Conservation (phyloP, 2,329 filamentous ascomycete species). For the Biscogniauxia sp. region DNA sequence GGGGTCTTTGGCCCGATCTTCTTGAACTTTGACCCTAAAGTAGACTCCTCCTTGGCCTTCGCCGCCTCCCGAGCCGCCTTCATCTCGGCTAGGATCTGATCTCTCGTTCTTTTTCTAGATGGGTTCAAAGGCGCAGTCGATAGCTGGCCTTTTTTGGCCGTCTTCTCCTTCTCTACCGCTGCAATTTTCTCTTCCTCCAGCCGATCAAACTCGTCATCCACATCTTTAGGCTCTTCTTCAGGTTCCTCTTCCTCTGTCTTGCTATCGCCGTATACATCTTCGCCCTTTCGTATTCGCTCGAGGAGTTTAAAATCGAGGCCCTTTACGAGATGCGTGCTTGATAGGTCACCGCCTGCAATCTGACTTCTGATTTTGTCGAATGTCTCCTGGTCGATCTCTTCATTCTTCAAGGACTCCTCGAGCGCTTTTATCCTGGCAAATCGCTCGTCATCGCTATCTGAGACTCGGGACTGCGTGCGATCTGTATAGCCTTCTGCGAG, state of each 20-base stretch:
- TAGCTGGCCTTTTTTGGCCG: constrained; percentile 60
- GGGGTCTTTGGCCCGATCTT: constrained; percentile 59
- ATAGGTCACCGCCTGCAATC: constrained; percentile 78
- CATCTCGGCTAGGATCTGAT: constrained; percentile 66
- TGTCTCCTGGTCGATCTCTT: constrained; percentile 75
- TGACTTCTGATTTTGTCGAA: constrained; percentile 74
- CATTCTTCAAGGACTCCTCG: constrained; percentile 77
- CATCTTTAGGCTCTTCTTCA: constrained; percentile 43
- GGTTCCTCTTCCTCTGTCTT: constrained; percentile 37
- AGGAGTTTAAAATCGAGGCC: constrained; percentile 84
- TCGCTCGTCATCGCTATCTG: constrained; percentile 51
- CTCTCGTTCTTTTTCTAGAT: constrained; percentile 61
- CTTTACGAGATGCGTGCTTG: constrained; percentile 84
- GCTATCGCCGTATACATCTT: constrained; percentile 57
- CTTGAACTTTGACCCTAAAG: constrained; percentile 59
- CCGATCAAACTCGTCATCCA: constrained; percentile 66
- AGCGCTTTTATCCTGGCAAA: constrained; percentile 71
- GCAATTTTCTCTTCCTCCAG: constrained; percentile 55
- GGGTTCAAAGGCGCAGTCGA: constrained; percentile 50
- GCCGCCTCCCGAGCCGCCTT: constrained; percentile 62
- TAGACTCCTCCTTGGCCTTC: constrained; percentile 50
- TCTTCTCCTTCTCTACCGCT: constrained; percentile 49
- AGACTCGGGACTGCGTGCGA: constrained; percentile 65
- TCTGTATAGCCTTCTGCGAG: constrained; percentile 81
- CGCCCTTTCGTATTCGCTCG: constrained; percentile 65